Evolutionary conservation across 371 early-diverging fungal species (phyloP), one percentile per base, ranked within the genome.

Genomic region (Nematocida sp.): DNA sequence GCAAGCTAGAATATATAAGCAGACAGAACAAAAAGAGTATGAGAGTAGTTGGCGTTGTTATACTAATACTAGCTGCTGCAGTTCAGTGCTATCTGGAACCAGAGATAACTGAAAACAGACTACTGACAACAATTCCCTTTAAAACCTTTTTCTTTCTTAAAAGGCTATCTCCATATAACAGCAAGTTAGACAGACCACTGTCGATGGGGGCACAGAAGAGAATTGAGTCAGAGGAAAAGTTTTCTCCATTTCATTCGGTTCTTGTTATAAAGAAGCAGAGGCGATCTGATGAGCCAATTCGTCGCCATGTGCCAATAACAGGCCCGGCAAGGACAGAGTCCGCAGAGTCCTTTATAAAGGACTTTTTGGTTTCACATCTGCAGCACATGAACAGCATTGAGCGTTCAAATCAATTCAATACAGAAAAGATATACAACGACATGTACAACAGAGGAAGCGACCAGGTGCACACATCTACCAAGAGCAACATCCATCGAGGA

Each of bases 391-490:
- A 67, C 52, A 20, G 13, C 11, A 9, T 75, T 5, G 66, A 75
- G 18, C 7, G 27, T 6, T 9, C 76, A 6, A 66, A 54, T 6
- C 76, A 69, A 45, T 75, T 75, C 58, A 67, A 75, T 69, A 75
- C 76, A 9, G 76, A 75, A 33, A 75, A 52, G 52, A 75, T 75
- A 46, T 75, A 75, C 70, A 75, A 64, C 40, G 76, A 75, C 23
- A 15, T 75, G n/a, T 64, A 66, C 66, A 61, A 50, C 15, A 75
- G 69, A 47, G 5, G 39, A 13, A 64, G 20, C 9, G 4, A 42
- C 2, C 66, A 11, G 11, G 15, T 3, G 33, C 39, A 47, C 13
- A 11, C 9, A 20, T 18, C 11, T 7, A 15, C 4, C 54, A 67
- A 56, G 40, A 40, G 25, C 5, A 4, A 5, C 7, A 46, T 46